Percentiles rank a stretch among this genome's conserved stretches.
Evolutionary conservation across 2,329 filamentous ascomycete species (phyloP).

Genomic region (Leptographium wingfieldii): DNA sequence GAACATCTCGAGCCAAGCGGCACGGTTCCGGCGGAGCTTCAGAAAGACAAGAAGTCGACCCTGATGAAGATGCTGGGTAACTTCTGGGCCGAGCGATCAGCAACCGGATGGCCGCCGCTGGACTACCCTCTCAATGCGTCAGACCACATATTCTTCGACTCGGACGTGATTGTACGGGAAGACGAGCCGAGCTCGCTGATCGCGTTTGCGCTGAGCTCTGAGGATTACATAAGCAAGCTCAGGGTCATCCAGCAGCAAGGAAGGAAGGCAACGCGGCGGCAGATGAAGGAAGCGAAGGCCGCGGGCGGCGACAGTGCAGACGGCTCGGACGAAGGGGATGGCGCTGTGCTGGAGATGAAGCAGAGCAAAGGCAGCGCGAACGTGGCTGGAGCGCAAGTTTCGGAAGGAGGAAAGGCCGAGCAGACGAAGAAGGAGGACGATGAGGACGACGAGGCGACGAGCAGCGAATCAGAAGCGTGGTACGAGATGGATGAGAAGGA

Average conservation of each 20-base stretch:
- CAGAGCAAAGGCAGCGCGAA: neutral
- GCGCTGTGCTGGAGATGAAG: neutral
- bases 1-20: conserved; percentile 48
- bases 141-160: conserved; percentile 94
- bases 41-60: conserved; percentile 85
- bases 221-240: conserved; percentile 76
- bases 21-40: conserved; percentile 59
- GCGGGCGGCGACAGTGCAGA: conserved; percentile 15
- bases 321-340: conserved; percentile 4
- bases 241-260: conserved; percentile 46
- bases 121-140: conserved; percentile 82
- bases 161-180: conserved; percentile 91
- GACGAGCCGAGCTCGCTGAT: conserved; percentile 96
- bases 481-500: conserved; percentile 44
- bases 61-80: conserved; percentile 92
- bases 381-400: neutral
- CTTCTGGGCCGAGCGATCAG: conserved; percentile 96
- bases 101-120: conserved; percentile 82
- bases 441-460: neutral
- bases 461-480: neutral
- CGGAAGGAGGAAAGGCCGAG: neutral
- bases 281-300: conserved; percentile 13
- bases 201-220: conserved; percentile 77
- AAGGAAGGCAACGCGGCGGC: conserved; percentile 21
- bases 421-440: neutral